phyloP scores from a whole-genome alignment of 2,329 filamentous ascomycete species.

The Botryotinia globosa region DNA sequence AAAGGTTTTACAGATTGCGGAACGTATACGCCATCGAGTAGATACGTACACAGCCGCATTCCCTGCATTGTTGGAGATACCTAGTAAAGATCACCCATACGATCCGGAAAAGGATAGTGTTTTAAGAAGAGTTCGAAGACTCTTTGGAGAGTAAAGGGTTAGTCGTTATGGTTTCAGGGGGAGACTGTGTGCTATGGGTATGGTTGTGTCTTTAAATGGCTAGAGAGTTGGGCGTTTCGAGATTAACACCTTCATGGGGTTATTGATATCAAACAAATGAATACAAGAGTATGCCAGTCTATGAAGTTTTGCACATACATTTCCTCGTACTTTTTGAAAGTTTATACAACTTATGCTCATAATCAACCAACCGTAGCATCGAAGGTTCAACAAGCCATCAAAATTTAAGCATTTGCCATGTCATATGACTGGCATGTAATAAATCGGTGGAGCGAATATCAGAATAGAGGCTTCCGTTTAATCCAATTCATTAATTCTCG shows the following conservation, averaged over 20 bases:
- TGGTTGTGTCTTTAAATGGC: constrained; percentile 19
- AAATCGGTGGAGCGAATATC: background rate
- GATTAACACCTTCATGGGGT: constrained; percentile 10
- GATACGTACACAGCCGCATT: constrained; percentile 93
- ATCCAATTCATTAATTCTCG: constrained; percentile 14
- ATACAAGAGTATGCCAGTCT: constrained; percentile 23
- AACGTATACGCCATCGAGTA: constrained; percentile 85
- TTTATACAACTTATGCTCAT: background rate
- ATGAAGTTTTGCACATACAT: background rate
- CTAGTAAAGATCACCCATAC: constrained; percentile 98
- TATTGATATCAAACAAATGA: constrained; percentile 21
- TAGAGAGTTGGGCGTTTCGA: constrained; percentile 20
- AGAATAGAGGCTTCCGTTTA: background rate
- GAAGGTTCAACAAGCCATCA: background rate
- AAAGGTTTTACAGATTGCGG: constrained; percentile 66
- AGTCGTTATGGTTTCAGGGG: constrained; percentile 11
- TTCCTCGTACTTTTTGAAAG: background rate
- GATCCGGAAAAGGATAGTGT: constrained; percentile 99
- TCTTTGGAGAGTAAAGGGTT: constrained; percentile 65
- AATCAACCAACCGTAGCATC: background rate
- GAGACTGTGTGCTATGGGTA: constrained; percentile 5
- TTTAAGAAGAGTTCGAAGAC: constrained; percentile 74
- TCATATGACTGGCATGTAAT: background rate
- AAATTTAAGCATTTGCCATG: background rate
- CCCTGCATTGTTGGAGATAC: constrained; percentile 93